phyloP scores from a whole-genome alignment of 2,329 filamentous ascomycete genomes.

The Exserohilum turcica region DNA sequence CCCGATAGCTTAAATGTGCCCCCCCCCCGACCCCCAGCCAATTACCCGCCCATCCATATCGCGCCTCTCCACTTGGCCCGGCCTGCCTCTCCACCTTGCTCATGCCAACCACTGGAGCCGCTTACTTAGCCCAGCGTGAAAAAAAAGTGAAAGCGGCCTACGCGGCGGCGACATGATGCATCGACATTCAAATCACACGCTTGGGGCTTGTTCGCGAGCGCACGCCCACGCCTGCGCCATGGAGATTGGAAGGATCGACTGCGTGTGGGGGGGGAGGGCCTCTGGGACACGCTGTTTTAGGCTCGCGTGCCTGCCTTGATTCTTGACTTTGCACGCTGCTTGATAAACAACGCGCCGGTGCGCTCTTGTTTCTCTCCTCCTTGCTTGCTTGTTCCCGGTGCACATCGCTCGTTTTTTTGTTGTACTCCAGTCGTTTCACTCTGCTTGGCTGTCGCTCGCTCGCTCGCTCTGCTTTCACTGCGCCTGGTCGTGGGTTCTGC shows the following conservation, averaged over 20 bases:
- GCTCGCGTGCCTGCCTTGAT: background rate
- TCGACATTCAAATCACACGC: too few species aligned
- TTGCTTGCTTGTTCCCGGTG: too few species aligned
- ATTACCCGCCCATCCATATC: background rate
- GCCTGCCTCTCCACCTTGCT: background rate
- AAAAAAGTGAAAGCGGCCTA: background rate
- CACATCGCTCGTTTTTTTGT: background rate
- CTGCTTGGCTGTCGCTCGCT: background rate
- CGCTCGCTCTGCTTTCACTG: background rate
- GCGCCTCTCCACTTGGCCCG: conserved; percentile 5
- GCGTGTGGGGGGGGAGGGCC: background rate
- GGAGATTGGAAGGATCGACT: conserved; percentile 10
- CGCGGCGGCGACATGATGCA: background rate
- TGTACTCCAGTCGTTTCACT: background rate
- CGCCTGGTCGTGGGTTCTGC: background rate
- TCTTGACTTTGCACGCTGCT: background rate
- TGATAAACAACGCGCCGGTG: background rate
- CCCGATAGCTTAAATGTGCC: background rate
- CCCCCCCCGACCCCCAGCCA: conserved; percentile 4
- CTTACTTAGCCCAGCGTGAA: background rate
- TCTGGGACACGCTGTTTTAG: background rate
- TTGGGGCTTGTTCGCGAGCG: background rate
- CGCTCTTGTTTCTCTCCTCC: too few species aligned
- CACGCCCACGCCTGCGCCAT: background rate
- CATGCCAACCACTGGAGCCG: conserved; percentile 6